Evolutionary conservation across 1,139 yeast genomes (phyloP).

Genomic region (Yarrowia galli): DNA sequence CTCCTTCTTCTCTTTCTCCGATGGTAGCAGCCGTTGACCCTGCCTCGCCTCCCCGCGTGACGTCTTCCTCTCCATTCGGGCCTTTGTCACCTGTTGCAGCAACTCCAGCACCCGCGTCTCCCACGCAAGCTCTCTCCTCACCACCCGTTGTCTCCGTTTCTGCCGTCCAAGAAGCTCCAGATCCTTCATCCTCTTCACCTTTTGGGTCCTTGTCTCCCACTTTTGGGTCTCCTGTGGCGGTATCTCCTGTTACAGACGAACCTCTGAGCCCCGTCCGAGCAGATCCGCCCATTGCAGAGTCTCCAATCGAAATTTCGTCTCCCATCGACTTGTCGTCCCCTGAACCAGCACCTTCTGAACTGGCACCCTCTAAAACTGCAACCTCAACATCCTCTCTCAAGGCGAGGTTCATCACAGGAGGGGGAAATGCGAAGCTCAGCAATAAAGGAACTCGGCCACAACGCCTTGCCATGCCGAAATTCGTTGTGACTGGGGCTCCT

Average conservation of each 20-base stretch:
- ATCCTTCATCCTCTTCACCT: neutral
- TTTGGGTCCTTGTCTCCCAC: neutral
- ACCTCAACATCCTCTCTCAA: no score
- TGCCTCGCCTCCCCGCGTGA: neutral
- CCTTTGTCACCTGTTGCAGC: neutral
- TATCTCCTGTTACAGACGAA: neutral
- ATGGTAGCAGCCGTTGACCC: no score
- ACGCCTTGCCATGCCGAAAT: slow-evolving; percentile 1
- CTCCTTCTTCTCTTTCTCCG: no score
- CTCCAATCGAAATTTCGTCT: neutral
- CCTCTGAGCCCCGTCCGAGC: neutral
- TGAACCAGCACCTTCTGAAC: neutral
- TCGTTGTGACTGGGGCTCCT: neutral
- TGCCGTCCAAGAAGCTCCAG: neutral
- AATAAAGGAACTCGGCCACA: no score
- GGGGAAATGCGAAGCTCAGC: neutral
- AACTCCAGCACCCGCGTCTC: neutral
- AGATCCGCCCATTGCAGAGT: neutral
- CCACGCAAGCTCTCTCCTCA: neutral
- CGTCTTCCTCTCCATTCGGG: neutral
- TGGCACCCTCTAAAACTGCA: no score
- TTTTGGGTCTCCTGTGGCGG: neutral
- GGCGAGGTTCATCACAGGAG: neutral
- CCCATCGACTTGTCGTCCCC: neutral
- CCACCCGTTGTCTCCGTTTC: neutral